Evolutionary conservation across 2,329 filamentous ascomycete genomes (phyloP), one percentile per base, ranked within the genome.

Genomic region (Albifimbria verrucaria): DNA sequence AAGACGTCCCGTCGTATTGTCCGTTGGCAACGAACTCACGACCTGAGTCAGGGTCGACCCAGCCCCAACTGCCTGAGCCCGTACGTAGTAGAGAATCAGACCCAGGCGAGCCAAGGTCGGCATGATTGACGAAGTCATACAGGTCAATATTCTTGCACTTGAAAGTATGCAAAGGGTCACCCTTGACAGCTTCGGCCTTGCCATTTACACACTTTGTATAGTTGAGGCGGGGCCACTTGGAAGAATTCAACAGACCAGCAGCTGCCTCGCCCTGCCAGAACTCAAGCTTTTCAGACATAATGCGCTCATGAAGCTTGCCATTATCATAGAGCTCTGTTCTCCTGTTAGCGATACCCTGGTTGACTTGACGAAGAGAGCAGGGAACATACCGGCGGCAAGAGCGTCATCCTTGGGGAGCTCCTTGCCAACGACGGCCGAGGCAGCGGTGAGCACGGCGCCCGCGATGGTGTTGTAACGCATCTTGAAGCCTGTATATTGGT

Each of bases 51-150:
- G 72, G 74, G 1, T 48, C 46, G 25, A 76, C 78, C 78, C 66
- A 69, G 18, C 77, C 78, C 75, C 73, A 77, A 0, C 70, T 72
- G 1, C 69, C 72, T 0, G 72, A 69, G 1, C 72, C 72, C 7
- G 46, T 43, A 61, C 52, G 4, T 65, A 70, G 4, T 57, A 62
- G 45, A 59, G 57, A 57, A 76, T 79, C 42, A 26, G 46, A 48
- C 7, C 46, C 46, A 26, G 46, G 46, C 25, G 46, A 48, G 7
- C 80, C 81, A 2, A 85, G 73, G 24, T 76, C 73, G 5, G 75
- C 72, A 59, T 85, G 81, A 36, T 73, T 76, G 44, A 80, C 65
- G 66, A 85, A 84, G 58, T 80, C 77, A 60, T 81, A 77, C 3
- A 82, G 71, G 57, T 84, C 53, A 54, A 52, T 72, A 53, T 77